Conservation (phyloP, 176 grass and related monocot species). For the Chrysopogon serrulatus region DNA sequence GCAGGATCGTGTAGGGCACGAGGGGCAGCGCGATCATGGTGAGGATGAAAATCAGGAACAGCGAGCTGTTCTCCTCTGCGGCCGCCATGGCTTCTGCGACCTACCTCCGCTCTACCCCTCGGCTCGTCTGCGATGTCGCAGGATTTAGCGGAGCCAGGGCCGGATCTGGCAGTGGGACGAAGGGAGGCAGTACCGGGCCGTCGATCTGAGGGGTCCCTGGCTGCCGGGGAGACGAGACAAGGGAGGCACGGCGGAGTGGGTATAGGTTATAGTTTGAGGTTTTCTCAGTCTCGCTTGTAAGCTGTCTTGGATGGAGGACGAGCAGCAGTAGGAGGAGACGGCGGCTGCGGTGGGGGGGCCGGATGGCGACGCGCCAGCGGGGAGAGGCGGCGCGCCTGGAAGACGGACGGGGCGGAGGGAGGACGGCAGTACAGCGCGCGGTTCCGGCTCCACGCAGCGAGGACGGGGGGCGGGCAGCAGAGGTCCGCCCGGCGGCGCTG, state of each 20-base stretch:
- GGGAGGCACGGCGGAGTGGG: neutral
- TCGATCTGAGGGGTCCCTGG: constrained; percentile 23
- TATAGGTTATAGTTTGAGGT: too few relatives aligned
- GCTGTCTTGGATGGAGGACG: too few relatives aligned
- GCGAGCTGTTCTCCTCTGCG: constrained; percentile 87
- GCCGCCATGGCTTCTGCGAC: constrained; percentile 53
- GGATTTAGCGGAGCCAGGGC: neutral
- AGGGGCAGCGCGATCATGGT: constrained; percentile 96
- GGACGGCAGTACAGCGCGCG: too few relatives aligned
- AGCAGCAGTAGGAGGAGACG: too few relatives aligned
- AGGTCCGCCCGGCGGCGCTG: too few relatives aligned
- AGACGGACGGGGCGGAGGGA: too few relatives aligned
- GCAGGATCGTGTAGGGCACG: constrained; percentile 81
- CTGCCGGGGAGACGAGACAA: constrained; percentile 1
- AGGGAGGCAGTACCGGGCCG: neutral
- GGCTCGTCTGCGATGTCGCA: neutral
- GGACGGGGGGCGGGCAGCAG: too few relatives aligned
- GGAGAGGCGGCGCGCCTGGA: too few relatives aligned
- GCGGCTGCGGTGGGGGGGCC: too few relatives aligned
- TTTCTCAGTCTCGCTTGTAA: too few relatives aligned
- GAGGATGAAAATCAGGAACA: constrained; percentile 93
- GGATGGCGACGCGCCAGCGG: too few relatives aligned
- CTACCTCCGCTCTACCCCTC: neutral
- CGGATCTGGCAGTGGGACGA: constrained; percentile 13
- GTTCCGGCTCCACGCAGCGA: too few relatives aligned